Base-by-base conservation (phyloP, 257 asterid genomes). In the Solanum megistacrolobum region DNA sequence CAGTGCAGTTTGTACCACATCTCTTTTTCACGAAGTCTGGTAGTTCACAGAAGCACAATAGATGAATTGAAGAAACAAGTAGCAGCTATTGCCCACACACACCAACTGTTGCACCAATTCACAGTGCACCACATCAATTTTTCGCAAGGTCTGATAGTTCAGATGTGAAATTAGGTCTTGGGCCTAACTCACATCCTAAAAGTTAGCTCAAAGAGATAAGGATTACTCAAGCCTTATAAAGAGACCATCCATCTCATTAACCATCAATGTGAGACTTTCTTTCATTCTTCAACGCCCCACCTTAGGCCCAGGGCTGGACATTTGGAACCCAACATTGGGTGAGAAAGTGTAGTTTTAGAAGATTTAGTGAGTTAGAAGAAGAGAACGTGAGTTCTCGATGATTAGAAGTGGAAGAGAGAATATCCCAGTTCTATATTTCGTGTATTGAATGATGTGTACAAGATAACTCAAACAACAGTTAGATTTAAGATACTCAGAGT, bases 1-100 rank as follows among this genome's bases (percentile, higher is more conserved):
- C 72, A 48, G 83, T 78, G 83, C 87, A 48, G 79, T 78, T 91
- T 65, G 90, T 91, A 34, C 93, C 92, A 25, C 91, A 91, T 21
- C 91, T 86, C 48, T 88, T 89, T 82, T 90, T 87, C 32, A 55
- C 46, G 2, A 88, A 23, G 18, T 27, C 83, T 3, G 83, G 43
- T 34, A 41, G 83, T 10, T 85, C 92, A 23, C 86, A 84, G 87
- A 83, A 87, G 38, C 85, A 16, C 71, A 89, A 14, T 34, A 39
- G 83, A 3, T 6, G 23, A 52, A 52, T 48, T 48, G 5, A 48
- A 48, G 58, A 48, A 13, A 48, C 20, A 12, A 13, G 20, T 14
- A 48, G 58, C 21, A 48, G 58, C 0, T 12, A 48, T 14, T 48
- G 21, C 21, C 58, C 58, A 48, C 58, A 12, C 58, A 12, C 52